Conservation (phyloP, 495 filamentous ascomycete genomes). For the Pyrenopolyporus hunteri region DNA sequence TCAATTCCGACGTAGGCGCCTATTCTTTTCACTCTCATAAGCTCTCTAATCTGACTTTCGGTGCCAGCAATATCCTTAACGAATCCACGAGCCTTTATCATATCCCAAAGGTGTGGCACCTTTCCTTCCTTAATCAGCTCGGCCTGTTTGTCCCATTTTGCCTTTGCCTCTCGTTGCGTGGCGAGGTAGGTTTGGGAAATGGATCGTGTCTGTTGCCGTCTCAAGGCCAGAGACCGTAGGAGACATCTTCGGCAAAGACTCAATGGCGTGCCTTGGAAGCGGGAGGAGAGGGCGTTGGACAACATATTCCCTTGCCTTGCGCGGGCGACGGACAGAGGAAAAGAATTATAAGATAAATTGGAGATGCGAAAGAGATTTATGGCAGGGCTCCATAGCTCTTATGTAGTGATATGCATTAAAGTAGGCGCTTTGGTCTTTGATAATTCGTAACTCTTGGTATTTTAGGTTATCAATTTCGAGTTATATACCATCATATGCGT, state of each 20-base stretch:
- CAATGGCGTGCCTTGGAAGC: slow-evolving; percentile 6
- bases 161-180: slow-evolving; percentile 60
- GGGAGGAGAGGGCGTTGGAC: neutral
- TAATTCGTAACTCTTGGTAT: no score
- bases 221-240: neutral
- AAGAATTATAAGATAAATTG: neutral
- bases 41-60: slow-evolving; percentile 68
- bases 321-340: neutral
- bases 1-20: slow-evolving; percentile 91
- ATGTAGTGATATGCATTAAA: no score
- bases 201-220: slow-evolving; percentile 14
- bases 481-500: no score
- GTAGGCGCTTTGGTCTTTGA: no score
- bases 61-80: slow-evolving; percentile 77
- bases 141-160: slow-evolving; percentile 63
- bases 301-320: slow-evolving; percentile 20
- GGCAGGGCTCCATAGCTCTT: no score
- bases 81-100: slow-evolving; percentile 80
- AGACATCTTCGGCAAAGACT: slow-evolving; percentile 35
- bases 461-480: no score
- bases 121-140: slow-evolving; percentile 65
- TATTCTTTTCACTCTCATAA: slow-evolving; percentile 72
- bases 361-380: no score
- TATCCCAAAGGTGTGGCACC: slow-evolving; percentile 65
- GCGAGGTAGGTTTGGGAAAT: slow-evolving; percentile 48